These are phyloP conservation scores for Pistacia vera DNA, from an alignment of 345 rosid genomes.

Conservation along the genomic window DNA sequence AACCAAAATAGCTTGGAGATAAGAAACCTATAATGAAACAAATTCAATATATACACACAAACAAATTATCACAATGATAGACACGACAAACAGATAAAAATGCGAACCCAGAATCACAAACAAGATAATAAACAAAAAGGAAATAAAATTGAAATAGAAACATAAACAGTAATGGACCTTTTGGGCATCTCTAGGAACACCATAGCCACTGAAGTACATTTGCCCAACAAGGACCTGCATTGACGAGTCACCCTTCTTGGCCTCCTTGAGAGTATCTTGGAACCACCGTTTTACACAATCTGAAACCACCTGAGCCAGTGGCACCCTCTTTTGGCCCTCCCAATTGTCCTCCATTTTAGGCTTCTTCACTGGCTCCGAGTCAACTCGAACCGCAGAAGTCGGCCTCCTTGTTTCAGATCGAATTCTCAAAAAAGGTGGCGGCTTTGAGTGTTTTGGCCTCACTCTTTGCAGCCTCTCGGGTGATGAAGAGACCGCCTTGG, in stretches of 20 bases:
- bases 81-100: not conserved
- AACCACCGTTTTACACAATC: conserved; percentile 81
- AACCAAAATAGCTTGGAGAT: not conserved
- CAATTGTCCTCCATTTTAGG: conserved; percentile 39
- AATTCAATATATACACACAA: not conserved
- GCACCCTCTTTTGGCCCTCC: conserved; percentile 43
- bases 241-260: conserved; percentile 65
- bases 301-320: conserved; percentile 65
- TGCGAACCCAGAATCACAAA: not conserved
- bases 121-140: not conserved
- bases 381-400: conserved; percentile 31
- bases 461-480: conserved; percentile 29
- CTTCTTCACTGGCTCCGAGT: conserved; percentile 38
- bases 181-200: conserved; percentile 65
- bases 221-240: conserved; percentile 90
- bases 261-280: conserved; percentile 71
- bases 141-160: conserved; percentile 1
- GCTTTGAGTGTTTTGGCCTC: conserved; percentile 30
- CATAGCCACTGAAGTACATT: conserved; percentile 81
- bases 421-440: conserved; percentile 11
- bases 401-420: conserved; percentile 5
- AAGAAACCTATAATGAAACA: not conserved
- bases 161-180: conserved; percentile 45
- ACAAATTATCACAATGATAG: not conserved
- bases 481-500: conserved; percentile 46